These are phyloP conservation scores for Cyathus striatus DNA, from an alignment of 768 basidiomycete genomes.

Conservation along the genomic window DNA sequence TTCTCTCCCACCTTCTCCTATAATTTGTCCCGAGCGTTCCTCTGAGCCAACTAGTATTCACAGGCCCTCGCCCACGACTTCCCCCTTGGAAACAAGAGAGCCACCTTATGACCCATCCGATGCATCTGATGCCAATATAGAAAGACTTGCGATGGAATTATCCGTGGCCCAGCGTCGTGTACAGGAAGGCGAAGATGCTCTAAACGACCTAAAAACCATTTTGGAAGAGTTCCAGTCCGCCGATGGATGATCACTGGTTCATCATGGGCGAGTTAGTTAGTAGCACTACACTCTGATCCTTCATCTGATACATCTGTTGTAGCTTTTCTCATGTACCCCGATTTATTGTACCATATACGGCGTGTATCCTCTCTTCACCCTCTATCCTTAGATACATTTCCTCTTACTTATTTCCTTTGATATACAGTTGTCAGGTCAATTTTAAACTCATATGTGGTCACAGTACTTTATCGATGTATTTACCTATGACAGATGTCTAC, in stretches of 20 bases:
- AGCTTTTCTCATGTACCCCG: background rate
- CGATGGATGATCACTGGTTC: background rate
- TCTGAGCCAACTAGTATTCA: slow-evolving; percentile 1
- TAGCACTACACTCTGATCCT: background rate
- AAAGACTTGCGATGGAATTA: slow-evolving; percentile 7
- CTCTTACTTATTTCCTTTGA: background rate
- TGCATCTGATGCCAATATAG: background rate
- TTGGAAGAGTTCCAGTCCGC: slow-evolving; percentile 1
- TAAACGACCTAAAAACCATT: slow-evolving; percentile 5
- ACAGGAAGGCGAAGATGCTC: slow-evolving; percentile 6
- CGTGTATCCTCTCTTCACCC: background rate
- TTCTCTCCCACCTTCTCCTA: slow-evolving; percentile 9
- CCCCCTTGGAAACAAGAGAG: background rate
- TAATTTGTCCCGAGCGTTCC: slow-evolving; percentile 4
- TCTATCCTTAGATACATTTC: background rate
- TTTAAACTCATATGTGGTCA: too few relatives aligned
- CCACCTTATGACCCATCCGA: background rate
- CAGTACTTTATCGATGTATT: background rate
- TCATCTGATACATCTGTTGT: background rate
- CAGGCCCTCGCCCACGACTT: slow-evolving; percentile 1
- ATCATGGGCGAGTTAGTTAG: background rate
- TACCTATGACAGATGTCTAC: background rate
- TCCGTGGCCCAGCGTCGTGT: slow-evolving; percentile 1
- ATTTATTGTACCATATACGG: too few relatives aligned
- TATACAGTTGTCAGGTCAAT: background rate